phyloP scores from a whole-genome alignment of 176 grass and related monocot genomes.

The Dactylis glomerata region DNA sequence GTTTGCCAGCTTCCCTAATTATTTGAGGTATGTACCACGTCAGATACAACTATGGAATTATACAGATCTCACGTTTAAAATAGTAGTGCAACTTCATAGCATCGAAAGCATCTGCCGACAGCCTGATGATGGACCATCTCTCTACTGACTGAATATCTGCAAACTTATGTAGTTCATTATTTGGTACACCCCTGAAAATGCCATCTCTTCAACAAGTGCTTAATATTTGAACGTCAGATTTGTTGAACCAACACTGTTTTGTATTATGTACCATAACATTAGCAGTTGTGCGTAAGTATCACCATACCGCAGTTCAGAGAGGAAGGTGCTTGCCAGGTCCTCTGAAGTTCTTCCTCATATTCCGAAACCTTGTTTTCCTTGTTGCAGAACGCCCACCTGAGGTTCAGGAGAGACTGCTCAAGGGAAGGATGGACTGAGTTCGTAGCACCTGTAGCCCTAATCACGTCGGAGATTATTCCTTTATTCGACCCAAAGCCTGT shows the following conservation, averaged over 20 bases:
- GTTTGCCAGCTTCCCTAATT: neutral
- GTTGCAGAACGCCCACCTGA: too few species aligned
- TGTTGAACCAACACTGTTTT: neutral
- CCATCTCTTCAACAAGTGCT: neutral
- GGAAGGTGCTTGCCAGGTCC: neutral
- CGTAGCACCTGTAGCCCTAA: neutral
- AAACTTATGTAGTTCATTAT: neutral
- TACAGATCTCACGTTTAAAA: neutral
- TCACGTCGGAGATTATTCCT: neutral
- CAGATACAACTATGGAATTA: neutral
- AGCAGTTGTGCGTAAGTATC: neutral
- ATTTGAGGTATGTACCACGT: neutral
- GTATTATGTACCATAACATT: neutral
- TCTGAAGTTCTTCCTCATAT: neutral
- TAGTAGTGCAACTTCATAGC: neutral
- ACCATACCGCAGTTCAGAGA: neutral
- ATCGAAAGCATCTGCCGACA: too few species aligned
- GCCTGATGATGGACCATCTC: neutral
- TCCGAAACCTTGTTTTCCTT: too few species aligned
- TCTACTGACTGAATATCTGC: neutral
- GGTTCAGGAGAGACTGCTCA: neutral
- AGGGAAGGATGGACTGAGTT: constrained; percentile 86
- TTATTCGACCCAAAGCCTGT: neutral
- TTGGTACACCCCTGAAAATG: neutral
- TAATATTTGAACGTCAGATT: neutral